Base-by-base conservation (phyloP, 306 rosid species). In the Prunus davidiana region DNA sequence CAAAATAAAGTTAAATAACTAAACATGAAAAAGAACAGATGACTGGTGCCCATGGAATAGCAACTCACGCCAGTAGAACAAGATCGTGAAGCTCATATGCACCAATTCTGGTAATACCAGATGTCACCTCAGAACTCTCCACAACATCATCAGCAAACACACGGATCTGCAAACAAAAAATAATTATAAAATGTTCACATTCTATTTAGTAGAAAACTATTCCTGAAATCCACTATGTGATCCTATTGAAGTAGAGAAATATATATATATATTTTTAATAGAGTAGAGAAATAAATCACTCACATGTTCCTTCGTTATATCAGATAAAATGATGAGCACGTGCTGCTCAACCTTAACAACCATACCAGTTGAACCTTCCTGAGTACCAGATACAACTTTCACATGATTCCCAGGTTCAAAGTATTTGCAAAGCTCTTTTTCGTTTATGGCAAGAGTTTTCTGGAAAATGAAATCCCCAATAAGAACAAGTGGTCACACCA, bases 351-450 rank as follows among this genome's bases (percentile, higher is more conserved):
- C 98, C 90, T 93, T 96, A 52, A 96, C 96, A 84, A 96, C 98
- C 99, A 96, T 96, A 81, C 99, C 99, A 71, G 98, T 96, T 61
- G 97, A 93, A 65, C 99, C 99, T 83, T 93, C 98, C 78, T 96
- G 98, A 61, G 96, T 78, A 60, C 99, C 99, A 65, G 98, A 74
- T 62, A 96, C 94, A 82, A 96, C 98, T 78, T 96, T 96, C 77
- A 96, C 99, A 76, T 96, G 99, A 82, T 96, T 91, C 79, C 99
- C 99, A 54, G 96, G 96, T 71, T 96, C 94, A 81, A 96, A 96
- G 80, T 96, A 93, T 84, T 96, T 96, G 87, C 97, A 91, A 66
- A 96, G 97, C 66, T 93, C 98, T 86, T 80, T 96, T 78, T 88
- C 98, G 79, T 89, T 86, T 46, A 93, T 88, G 15, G 98, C 98